These are phyloP conservation scores for Cercospora zeina DNA, from an alignment of 2,329 filamentous ascomycete species.

Conservation along the genomic window DNA sequence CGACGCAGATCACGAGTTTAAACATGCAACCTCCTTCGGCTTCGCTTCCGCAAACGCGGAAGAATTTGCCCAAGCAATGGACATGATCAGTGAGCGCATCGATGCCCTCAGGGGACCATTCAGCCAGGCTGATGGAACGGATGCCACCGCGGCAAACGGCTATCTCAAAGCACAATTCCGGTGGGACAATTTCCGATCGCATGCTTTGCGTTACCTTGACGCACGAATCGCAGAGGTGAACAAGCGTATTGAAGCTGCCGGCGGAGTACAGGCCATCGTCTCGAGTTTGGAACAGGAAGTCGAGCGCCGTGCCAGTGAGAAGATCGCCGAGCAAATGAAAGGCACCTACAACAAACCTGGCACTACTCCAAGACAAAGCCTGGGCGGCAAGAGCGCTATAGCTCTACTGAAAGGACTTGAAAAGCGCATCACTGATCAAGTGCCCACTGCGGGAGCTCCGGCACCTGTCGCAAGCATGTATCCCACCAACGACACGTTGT, in stretches of 20 bases:
- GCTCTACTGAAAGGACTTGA: constrained; percentile 25
- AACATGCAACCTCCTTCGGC: constrained; percentile 24
- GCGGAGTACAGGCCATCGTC: constrained; percentile 47
- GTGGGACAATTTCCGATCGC: constrained; percentile 53
- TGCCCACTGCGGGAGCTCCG: constrained; percentile 8
- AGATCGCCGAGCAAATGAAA: constrained; percentile 23
- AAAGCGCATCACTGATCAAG: constrained; percentile 16
- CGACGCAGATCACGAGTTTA: constrained; percentile 29
- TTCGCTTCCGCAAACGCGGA: constrained; percentile 9
- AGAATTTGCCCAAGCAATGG: constrained; percentile 23
- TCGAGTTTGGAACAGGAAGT: constrained; percentile 37
- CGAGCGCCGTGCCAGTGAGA: constrained; percentile 28
- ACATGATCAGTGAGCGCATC: constrained; percentile 24
- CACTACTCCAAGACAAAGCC: constrained; percentile 26
- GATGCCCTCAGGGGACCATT: constrained; percentile 22
- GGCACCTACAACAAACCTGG: constrained; percentile 29
- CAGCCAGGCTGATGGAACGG: constrained; percentile 20
- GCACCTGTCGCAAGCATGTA: constrained; percentile 29
- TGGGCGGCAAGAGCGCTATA: constrained; percentile 25
- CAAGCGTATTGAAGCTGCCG: constrained; percentile 44
- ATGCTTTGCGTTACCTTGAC: constrained; percentile 34
- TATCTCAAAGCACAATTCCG: constrained; percentile 49
- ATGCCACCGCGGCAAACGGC: constrained; percentile 46
- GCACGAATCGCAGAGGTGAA: constrained; percentile 46
- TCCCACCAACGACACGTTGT: background rate